phyloP scores from a whole-genome alignment of 805 yeast species.

The Yamadazyma insecticola region DNA sequence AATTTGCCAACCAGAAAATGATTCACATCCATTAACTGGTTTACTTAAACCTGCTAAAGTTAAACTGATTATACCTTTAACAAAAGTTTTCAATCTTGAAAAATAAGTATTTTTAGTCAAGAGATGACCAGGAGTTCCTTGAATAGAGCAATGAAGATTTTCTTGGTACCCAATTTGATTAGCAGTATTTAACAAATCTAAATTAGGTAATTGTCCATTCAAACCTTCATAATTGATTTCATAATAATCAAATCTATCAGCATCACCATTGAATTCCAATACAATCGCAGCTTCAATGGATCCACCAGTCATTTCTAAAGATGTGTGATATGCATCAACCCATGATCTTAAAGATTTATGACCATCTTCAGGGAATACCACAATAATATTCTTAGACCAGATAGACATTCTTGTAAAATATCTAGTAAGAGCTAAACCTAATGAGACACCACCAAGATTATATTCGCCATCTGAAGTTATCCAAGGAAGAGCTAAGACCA shows the following conservation, averaged over 20 bases:
- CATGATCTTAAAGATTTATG: conserved; percentile 69
- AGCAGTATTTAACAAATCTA: conserved; percentile 83
- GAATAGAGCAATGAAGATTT: conserved; percentile 64
- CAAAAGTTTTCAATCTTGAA: conserved; percentile 54
- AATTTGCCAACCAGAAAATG: conserved; percentile 93
- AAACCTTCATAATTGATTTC: conserved; percentile 82
- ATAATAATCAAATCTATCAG: conserved; percentile 66
- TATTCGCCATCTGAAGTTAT: conserved; percentile 53
- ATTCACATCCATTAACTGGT: conserved; percentile 70
- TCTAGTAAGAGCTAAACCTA: conserved; percentile 68
- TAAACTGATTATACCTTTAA: conserved; percentile 63
- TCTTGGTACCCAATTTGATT: conserved; percentile 73
- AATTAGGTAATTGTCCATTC: conserved; percentile 93
- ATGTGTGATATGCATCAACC: conserved; percentile 91
- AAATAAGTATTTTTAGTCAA: conserved; percentile 45
- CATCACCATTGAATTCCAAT: conserved; percentile 65
- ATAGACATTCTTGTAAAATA: conserved; percentile 83
- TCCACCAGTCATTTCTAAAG: conserved; percentile 86
- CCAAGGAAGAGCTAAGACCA: conserved; percentile 91
- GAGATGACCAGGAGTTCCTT: conserved; percentile 47
- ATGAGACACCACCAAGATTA: conserved; percentile 78
- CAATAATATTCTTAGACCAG: conserved; percentile 91
- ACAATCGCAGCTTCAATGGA: conserved; percentile 87
- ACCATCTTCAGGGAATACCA: conserved; percentile 76
- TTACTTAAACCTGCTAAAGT: conserved; percentile 63